Base-by-base conservation (phyloP, 2,329 filamentous ascomycete species). In the Aspergillus pseudoviridinutans region DNA sequence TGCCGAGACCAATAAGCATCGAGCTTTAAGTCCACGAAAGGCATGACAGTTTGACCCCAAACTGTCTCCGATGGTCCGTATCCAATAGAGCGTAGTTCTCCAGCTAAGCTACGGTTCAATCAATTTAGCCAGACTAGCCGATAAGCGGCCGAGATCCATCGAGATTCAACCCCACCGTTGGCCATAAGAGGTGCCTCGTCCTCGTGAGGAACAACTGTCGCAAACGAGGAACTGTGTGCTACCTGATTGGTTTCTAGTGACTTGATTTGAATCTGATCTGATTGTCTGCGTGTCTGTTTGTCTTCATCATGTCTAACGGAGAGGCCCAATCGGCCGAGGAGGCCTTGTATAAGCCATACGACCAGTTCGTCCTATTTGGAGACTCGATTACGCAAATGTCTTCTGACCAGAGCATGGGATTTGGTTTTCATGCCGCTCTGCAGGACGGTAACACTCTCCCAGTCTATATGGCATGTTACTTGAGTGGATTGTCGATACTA, bases 311-410 rank as follows among this genome's bases (percentile, higher is more conserved):
- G 50, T 24, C 50, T 22, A 17, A 41, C 14, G 50, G 50, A 17
- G 9, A 3, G 2, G 20, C 28, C 20, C 27, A 25, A 29, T 54
- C 42, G n/a, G 41, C 38, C 28, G 52, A 25, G 20, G 52, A 59
- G 46, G 46, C 35, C 24, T 54, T 59, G 14, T 68, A 61, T 61
- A 60, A 66, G 57, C 78, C 83, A 1, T 89, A 89, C 67, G 86
- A 88, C 51, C 90, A 92, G 68, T 80, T 92, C 65, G 80, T 97
- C 61, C 84, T 97, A 25, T 89, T 97, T 61, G 93, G 93, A 55
- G 94, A 97, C 76, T 96, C 91, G 32, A 87, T 97, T 60, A 87
- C 93, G 51, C 87, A 97, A 69, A 79, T 82, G 46, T 83, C 86
- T 1, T 83, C 83, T 61, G 79, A 82, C 38, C 79, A 86, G 51